Evolutionary conservation across 2,329 filamentous ascomycete genomes (phyloP).

Genomic region (Colletotrichum sp.): DNA sequence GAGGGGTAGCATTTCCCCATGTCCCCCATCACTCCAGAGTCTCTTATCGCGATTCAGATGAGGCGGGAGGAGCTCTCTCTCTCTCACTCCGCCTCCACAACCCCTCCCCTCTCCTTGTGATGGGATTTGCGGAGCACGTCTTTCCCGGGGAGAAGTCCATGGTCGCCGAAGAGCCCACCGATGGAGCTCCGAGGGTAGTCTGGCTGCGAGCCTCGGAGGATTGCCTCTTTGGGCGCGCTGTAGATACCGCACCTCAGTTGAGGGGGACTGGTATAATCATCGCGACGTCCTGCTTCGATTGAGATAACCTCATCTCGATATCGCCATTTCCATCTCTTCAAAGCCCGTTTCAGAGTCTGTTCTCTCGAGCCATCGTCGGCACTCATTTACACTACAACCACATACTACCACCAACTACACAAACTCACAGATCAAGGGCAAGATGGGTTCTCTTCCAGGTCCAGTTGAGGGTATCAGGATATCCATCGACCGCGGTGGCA

Average conservation of each 20-base stretch:
- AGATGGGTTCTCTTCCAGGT: slow-evolving; percentile 11
- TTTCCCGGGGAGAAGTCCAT: not conserved
- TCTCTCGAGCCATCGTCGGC: not conserved
- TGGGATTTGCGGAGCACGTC: not conserved
- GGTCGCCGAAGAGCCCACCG: not conserved
- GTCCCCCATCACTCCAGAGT: not conserved
- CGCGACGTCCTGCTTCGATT: not conserved
- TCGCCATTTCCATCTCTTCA: not conserved
- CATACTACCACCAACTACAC: not conserved
- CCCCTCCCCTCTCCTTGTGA: not conserved
- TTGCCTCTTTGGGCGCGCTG: not conserved
- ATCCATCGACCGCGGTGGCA: slow-evolving; percentile 42
- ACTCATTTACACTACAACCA: not conserved
- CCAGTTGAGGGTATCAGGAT: slow-evolving; percentile 17
- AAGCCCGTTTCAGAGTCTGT: not conserved
- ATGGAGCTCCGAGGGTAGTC: not conserved
- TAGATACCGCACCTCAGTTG: not conserved
- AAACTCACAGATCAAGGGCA: not conserved
- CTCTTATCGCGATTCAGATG: not conserved
- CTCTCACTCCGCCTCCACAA: slow-evolving; percentile 4
- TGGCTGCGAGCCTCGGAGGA: not conserved
- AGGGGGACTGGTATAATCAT: not conserved
- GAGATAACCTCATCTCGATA: not conserved
- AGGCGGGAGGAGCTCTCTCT: not conserved
- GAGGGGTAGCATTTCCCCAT: not conserved